Percentiles rank a stretch among this genome's conserved stretches.
These are phyloP conservation scores for Parmales sp. DNA, from an alignment of 108 stramenopile species.

Conservation along the genomic window DNA sequence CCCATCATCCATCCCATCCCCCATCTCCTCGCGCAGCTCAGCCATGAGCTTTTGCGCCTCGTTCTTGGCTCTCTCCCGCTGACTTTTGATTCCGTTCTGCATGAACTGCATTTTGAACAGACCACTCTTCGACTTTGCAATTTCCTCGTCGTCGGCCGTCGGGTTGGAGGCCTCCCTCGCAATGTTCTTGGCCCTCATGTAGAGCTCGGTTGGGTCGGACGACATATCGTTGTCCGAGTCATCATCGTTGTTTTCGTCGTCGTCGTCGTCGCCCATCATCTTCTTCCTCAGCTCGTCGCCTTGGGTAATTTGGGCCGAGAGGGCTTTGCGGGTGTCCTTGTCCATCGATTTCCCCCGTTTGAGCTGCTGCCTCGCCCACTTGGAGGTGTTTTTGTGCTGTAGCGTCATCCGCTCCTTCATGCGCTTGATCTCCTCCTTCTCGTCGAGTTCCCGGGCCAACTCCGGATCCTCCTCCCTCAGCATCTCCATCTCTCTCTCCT, in stretches of 20 bases:
- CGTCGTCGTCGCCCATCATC: constrained; percentile 39
- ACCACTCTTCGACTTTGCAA: constrained; percentile 49
- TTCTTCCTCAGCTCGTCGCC: constrained; percentile 77
- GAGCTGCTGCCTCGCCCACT: constrained; percentile 88
- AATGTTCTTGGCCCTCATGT: constrained; percentile 13
- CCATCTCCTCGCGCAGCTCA: constrained; percentile 75
- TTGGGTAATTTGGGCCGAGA: constrained; percentile 70
- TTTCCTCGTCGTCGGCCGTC: constrained; percentile 23
- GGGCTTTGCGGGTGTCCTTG: constrained; percentile 61
- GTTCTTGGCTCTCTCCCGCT: constrained; percentile 66
- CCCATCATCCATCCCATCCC: constrained; percentile 19
- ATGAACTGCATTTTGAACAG: constrained; percentile 87
- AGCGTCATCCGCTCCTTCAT: constrained; percentile 93
- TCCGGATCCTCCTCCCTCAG: constrained; percentile 52
- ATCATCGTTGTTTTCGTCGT: constrained; percentile 16
- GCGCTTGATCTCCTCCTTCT: constrained; percentile 81
- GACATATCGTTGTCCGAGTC: constrained; percentile 20
- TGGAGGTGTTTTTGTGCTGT: constrained; percentile 90
- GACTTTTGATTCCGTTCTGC: constrained; percentile 75
- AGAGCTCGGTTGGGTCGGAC: constrained; percentile 11
- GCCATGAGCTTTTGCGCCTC: constrained; percentile 68
- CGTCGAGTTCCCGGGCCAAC: constrained; percentile 54
- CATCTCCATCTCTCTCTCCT: constrained; percentile 63
- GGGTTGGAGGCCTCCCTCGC: background rate
- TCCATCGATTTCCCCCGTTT: constrained; percentile 72